These are phyloP conservation scores for Hemisphaericaspora lyxosophila DNA, from an alignment of 1,139 yeast species.

Conservation along the genomic window DNA sequence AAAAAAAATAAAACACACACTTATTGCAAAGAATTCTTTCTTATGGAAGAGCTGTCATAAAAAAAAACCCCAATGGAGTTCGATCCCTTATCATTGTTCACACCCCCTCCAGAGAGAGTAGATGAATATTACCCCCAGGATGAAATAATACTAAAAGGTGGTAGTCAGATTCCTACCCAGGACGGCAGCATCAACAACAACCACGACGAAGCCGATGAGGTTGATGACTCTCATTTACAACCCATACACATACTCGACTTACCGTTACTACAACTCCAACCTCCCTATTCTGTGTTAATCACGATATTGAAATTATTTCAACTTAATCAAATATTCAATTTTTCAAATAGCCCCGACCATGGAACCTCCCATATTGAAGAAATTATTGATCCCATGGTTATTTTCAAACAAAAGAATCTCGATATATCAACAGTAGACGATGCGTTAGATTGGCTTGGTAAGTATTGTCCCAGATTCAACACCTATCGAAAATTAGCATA, in stretches of 20 bases:
- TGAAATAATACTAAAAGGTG: background rate
- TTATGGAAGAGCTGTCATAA: no score
- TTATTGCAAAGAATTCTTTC: background rate
- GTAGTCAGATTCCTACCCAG: background rate
- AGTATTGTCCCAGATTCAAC: constrained; percentile 34
- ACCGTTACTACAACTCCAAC: constrained; percentile 51
- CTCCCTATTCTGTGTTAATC: constrained; percentile 49
- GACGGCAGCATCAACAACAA: background rate
- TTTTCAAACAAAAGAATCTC: constrained; percentile 15
- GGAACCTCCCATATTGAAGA: constrained; percentile 3
- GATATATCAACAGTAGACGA: constrained; percentile 20
- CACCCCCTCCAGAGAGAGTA: constrained; percentile 20
- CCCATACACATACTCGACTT: constrained; percentile 65
- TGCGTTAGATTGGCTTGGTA: constrained; percentile 43
- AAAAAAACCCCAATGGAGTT: constrained; percentile 30
- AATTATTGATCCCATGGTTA: constrained; percentile 11
- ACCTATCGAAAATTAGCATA: constrained; percentile 23
- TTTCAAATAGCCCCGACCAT: constrained; percentile 28
- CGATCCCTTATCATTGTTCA: constrained; percentile 45
- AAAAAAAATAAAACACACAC: no score
- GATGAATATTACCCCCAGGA: background rate
- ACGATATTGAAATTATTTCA: constrained; percentile 50
- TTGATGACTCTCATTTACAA: constrained; percentile 24
- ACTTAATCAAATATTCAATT: constrained; percentile 57
- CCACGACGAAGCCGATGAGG: constrained; percentile 12